phyloP scores from a whole-genome alignment of 2,329 filamentous ascomycete species.

The Cryphonectria parasitica region DNA sequence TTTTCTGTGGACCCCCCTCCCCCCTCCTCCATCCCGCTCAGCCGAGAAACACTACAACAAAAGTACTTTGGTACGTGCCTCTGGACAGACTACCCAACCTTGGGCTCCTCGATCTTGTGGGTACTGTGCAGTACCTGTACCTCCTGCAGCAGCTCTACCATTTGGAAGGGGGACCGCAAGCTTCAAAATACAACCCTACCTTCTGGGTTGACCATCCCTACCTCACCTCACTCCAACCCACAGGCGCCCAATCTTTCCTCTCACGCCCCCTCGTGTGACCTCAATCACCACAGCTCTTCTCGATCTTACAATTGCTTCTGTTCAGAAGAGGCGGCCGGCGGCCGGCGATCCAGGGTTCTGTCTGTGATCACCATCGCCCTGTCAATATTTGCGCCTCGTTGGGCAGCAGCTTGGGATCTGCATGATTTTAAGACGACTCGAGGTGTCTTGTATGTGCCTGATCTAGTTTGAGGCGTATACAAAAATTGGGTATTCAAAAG shows the following conservation, averaged over 20 bases:
- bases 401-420: conserved; percentile 25
- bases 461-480: conserved; percentile 24
- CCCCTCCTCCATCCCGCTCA: conserved; percentile 9
- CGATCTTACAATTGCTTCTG: conserved; percentile 15
- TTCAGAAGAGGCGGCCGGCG: conserved; percentile 10
- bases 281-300: conserved; percentile 16
- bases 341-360: conserved; percentile 16
- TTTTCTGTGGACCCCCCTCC: conserved; percentile 28
- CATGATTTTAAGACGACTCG: conserved; percentile 22
- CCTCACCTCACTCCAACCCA: conserved; percentile 14
- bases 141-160: conserved; percentile 4
- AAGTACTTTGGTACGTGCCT: conserved; percentile 22
- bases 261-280: conserved; percentile 19
- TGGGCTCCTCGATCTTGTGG: conserved; percentile 25
- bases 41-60: conserved; percentile 18
- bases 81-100: conserved; percentile 19
- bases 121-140: conserved; percentile 24
- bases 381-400: conserved; percentile 20
- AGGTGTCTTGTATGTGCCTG: conserved; percentile 25
- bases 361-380: conserved; percentile 20
- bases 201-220: conserved; percentile 25
- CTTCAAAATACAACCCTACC: conserved; percentile 25
- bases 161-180: conserved; percentile 22
- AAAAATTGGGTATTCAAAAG: conserved; percentile 25
- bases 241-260: conserved; percentile 2